Evolutionary conservation across 257 asterid genomes (phyloP), one percentile per base, ranked within the genome.

Genomic region (Solanum acaule): DNA sequence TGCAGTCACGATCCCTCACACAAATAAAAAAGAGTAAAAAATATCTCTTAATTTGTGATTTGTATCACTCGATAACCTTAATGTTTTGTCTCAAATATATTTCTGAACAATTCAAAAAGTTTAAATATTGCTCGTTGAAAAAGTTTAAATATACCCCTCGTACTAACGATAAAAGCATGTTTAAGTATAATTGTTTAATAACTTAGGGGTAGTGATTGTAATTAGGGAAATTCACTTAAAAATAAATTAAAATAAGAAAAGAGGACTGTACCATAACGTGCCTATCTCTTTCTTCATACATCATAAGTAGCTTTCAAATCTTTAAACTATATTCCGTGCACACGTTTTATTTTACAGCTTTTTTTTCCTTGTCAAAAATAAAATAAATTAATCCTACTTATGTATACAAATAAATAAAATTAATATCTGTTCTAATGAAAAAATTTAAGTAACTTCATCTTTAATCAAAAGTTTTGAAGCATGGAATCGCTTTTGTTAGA

Each of bases 231-330:
- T 25, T 59, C 35, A 6, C 35, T 22, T 27, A 4, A 9, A 63
- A 38, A 77, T 25, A 40, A 37, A 59, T 33, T 20, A 27, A 67
- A 10, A 23, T 4, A 42, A 18, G 8, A 8, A 84, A 35, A 18
- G n/a, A 59, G 35, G 72, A 73, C 67, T 81, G 56, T 78, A 33
- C 67, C 33, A 56, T 81, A 89, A 92, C 90, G 90, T 91, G 92
- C 42, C 90, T 86, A 90, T 93, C 93, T 92, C 89, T 90, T 88
- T 93, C 94, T 89, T 86, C 72, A 59, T 75, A 82, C 90, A 91
- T 91, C 91, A 87, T 75, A 79, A 38, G 93, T 92, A 87, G 91
- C 91, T 92, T 88, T 92, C 94, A 88, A 52, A 91, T 86, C 90
- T 90, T 89, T 42, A 85, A 31, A 72, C 90, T 88, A 93, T 89